A percentile compares a stretch with the other conserved stretches of the same genome.
Conservation (phyloP, 2,329 filamentous ascomycete species). For the Chaetomium olivaceum region DNA sequence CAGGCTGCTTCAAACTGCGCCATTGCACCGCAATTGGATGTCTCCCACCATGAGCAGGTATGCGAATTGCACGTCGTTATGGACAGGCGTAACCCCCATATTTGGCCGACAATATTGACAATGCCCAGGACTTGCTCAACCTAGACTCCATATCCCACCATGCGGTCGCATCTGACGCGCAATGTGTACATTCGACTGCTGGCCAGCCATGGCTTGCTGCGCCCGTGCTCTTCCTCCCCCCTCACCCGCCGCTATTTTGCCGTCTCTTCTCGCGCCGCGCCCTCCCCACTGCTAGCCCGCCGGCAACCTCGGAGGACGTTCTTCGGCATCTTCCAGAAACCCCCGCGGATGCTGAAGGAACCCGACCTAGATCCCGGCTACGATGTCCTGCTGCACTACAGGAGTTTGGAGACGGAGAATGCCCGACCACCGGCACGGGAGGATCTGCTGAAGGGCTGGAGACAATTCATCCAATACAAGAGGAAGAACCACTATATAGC, state of each 20-base stretch:
- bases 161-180: slow-evolving; percentile 63
- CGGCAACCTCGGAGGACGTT: slow-evolving; percentile 52
- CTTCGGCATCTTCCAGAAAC: slow-evolving; percentile 62
- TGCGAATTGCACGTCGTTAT: background rate
- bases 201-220: slow-evolving; percentile 47
- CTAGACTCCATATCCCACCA: slow-evolving; percentile 39
- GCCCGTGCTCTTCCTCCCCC: slow-evolving; percentile 35
- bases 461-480: slow-evolving; percentile 62
- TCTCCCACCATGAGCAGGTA: slow-evolving; percentile 32
- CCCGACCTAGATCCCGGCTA: slow-evolving; percentile 70
- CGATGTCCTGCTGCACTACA: slow-evolving; percentile 68
- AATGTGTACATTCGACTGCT: slow-evolving; percentile 59
- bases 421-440: slow-evolving; percentile 63
- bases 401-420: slow-evolving; percentile 61
- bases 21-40: slow-evolving; percentile 26
- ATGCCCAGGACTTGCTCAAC: slow-evolving; percentile 25
- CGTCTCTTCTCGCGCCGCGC: slow-evolving; percentile 17
- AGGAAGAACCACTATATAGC: slow-evolving; percentile 44
- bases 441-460: slow-evolving; percentile 67
- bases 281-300: slow-evolving; percentile 19
- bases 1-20: slow-evolving; percentile 15
- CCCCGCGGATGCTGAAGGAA: slow-evolving; percentile 60
- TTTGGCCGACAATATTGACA: background rate
- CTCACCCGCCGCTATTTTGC: slow-evolving; percentile 26
- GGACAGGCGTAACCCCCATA: background rate